Base-by-base conservation (phyloP, 345 rosid species). In the Noccaea bulbosa region DNA sequence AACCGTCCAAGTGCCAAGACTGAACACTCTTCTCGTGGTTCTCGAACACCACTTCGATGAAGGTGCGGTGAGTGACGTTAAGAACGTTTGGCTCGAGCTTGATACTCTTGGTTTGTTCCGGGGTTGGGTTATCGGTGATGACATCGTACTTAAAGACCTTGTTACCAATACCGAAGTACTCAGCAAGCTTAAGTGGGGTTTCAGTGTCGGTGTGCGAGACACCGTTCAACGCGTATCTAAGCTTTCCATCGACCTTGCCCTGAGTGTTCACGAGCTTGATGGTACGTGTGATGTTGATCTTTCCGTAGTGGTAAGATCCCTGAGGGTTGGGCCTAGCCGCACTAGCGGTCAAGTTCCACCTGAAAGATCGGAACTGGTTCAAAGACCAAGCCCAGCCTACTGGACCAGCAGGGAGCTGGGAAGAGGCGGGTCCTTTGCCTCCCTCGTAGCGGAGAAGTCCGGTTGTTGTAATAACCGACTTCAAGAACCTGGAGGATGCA, bases 271-370 rank as follows among this genome's bases (percentile, higher is more conserved):
- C 80, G 5, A 88, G 55, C 79, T 80, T 85, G 78, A 86, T 82
- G 61, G 92, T 88, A 8, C 88, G 87, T 54, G 88, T 82, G 75
- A 86, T 81, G 79, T 84, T 81, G 72, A 88, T 85, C 37, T 66
- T 72, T 62, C 90, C 95, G 9, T 88, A 88, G 55, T 82, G 95
- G 83, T 83, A 88, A 2, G 95, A 88, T 37, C 95, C 95, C 46
- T 88, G 95, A 37, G 95, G 95, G 68, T 88, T 88, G n/a, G 95
- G 95, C 78, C 95, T 84, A 17, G 91, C 94, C 1, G 94, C 91
- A 44, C 85, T 82, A 47, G 94, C 83, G 3, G 95, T 88, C 60
- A 88, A 80, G 78, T 89, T 89, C 92, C 95, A 89, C 45, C 95
- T 74, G 78, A 85, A 85, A 44, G 95, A 72, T 7, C 92, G 82